Evolutionary conservation across 2,329 filamentous ascomycete species (phyloP).

Genomic region (Fusarium nelsonii): DNA sequence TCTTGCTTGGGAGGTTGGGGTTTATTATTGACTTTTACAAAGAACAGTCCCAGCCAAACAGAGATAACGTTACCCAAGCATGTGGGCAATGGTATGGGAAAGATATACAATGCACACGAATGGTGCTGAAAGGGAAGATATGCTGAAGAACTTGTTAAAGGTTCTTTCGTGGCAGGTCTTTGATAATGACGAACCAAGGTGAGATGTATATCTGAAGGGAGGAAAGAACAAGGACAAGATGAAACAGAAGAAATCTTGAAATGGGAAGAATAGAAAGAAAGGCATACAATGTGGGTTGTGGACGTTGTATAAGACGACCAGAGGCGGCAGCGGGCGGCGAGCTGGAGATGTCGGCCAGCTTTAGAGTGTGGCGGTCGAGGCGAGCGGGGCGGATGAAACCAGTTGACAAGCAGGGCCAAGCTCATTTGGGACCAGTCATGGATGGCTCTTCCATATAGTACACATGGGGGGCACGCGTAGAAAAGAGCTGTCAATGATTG

Average conservation of each 20-base stretch:
- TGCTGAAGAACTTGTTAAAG: conserved; percentile 2
- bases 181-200: neutral
- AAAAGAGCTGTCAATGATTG: conserved; percentile 53
- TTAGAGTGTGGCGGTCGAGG: conserved; percentile 55
- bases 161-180: neutral
- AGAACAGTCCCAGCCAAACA: conserved; percentile 11
- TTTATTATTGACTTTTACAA: conserved; percentile 37
- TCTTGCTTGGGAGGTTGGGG: conserved; percentile 30
- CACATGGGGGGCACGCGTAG: conserved; percentile 45
- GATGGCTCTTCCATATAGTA: conserved; percentile 50
- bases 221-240: neutral
- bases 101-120: neutral
- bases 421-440: conserved; percentile 60
- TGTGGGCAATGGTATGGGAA: neutral
- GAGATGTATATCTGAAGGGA: neutral
- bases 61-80: conserved; percentile 2
- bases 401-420: conserved; percentile 57
- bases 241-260: conserved; percentile 7
- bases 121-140: neutral
- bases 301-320: conserved; percentile 43
- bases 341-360: conserved; percentile 64
- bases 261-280: conserved; percentile 36
- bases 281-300: conserved; percentile 43
- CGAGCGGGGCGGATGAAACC: conserved; percentile 58
- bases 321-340: conserved; percentile 45